phyloP scores from a whole-genome alignment of 768 basidiomycete genomes.

The Boletus rubropictus region DNA sequence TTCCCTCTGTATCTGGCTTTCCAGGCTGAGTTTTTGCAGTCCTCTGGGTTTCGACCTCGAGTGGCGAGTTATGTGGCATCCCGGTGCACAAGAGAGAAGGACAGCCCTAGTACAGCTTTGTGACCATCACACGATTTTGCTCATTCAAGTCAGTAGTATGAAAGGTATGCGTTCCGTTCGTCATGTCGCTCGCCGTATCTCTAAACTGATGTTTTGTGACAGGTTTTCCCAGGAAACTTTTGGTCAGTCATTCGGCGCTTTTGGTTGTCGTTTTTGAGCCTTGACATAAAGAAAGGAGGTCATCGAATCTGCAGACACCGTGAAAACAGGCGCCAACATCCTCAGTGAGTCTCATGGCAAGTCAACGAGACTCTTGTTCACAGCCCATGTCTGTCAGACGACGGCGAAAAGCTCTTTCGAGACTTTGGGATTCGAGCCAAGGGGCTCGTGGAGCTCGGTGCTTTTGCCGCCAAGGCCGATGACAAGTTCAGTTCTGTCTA shows the following conservation, averaged over 20 bases:
- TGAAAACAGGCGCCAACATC: slow-evolving; percentile 47
- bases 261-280: neutral
- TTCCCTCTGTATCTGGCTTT: neutral
- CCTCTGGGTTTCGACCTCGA: slow-evolving; percentile 50
- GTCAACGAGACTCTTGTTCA: neutral
- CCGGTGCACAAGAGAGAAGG: slow-evolving; percentile 29
- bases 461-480: slow-evolving; percentile 39
- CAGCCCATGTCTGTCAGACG: slow-evolving; percentile 28
- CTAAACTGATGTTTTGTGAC: neutral
- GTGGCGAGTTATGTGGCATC: slow-evolving; percentile 38
- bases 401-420: slow-evolving; percentile 43
- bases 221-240: slow-evolving; percentile 43
- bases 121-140: slow-evolving; percentile 38
- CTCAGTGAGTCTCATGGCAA: slow-evolving; percentile 31
- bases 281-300: slow-evolving; percentile 32
- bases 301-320: slow-evolving; percentile 36
- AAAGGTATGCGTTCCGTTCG: slow-evolving; percentile 29
- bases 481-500: slow-evolving; percentile 28
- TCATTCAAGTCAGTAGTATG: slow-evolving; percentile 47
- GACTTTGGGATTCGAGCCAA: slow-evolving; percentile 41
- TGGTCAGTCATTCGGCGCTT: slow-evolving; percentile 23
- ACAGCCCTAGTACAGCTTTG: slow-evolving; percentile 45
- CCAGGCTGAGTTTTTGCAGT: slow-evolving; percentile 19
- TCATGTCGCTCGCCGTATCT: neutral
- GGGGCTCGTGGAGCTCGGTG: slow-evolving; percentile 43